Evolutionary conservation across 192 early-diverging fungal species (phyloP).

Genomic region (Coemansia sp.): DNA sequence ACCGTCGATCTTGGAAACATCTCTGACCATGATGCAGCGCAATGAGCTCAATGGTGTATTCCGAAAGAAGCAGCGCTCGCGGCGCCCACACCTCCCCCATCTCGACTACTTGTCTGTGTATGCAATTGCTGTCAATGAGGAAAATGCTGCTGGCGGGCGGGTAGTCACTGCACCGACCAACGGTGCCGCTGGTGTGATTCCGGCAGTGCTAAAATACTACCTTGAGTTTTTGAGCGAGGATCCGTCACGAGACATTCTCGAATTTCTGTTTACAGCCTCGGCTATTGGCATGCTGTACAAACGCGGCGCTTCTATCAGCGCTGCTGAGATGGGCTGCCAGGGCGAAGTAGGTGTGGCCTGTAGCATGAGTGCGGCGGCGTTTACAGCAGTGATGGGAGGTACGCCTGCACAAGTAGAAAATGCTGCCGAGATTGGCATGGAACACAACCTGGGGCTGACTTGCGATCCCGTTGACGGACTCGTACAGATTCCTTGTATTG

Average conservation of each 20-base stretch:
- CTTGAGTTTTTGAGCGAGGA: slow-evolving; percentile 91
- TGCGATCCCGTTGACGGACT: slow-evolving; percentile 90
- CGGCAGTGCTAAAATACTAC: slow-evolving; percentile 93
- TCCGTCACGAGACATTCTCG: slow-evolving; percentile 81
- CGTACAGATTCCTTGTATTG: slow-evolving; percentile 96
- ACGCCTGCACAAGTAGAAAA: slow-evolving; percentile 88
- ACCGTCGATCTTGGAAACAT: slow-evolving; percentile 23
- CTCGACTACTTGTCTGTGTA: slow-evolving; percentile 91
- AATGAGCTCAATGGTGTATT: slow-evolving; percentile 43
- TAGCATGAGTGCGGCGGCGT: slow-evolving; percentile 93
- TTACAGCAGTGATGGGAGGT: slow-evolving; percentile 96
- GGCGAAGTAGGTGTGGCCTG: slow-evolving; percentile 98
- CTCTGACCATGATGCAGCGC: slow-evolving; percentile 46
- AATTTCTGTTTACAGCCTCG: slow-evolving; percentile 88
- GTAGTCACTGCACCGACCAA: slow-evolving; percentile 96
- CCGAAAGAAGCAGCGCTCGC: slow-evolving; percentile 35
- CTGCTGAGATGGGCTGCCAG: slow-evolving; percentile 97
- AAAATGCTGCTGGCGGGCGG: slow-evolving; percentile 78
- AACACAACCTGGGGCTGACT: slow-evolving; percentile 79
- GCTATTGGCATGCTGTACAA: slow-evolving; percentile 98
- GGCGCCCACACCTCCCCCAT: slow-evolving; percentile 66
- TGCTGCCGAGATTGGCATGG: slow-evolving; percentile 97
- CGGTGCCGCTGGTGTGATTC: slow-evolving; percentile 92
- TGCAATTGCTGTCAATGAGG: slow-evolving; percentile 96
- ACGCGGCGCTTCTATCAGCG: slow-evolving; percentile 88